Conservation (phyloP, 2,329 filamentous ascomycete species). For the Colletotrichum sp. region DNA sequence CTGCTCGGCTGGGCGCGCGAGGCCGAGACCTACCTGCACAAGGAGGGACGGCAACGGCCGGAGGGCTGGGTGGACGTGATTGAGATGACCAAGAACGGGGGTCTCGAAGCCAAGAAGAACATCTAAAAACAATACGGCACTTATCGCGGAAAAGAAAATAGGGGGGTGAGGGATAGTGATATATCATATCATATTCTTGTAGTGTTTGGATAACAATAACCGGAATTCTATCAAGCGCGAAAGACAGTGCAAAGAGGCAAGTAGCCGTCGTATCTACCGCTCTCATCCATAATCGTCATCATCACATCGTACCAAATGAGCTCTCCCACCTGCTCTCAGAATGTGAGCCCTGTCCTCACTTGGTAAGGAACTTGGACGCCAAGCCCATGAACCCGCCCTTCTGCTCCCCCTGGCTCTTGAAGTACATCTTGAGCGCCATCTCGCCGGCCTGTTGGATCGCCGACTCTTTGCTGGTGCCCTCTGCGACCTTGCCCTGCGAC, state of each 20-base stretch:
- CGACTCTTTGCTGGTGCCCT: slow-evolving; percentile 77
- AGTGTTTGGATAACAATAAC: neutral
- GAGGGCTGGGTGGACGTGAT: slow-evolving; percentile 65
- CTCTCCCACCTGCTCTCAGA: neutral
- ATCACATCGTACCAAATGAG: neutral
- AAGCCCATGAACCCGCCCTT: slow-evolving; percentile 55
- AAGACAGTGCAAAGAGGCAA: neutral
- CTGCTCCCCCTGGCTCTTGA: slow-evolving; percentile 73
- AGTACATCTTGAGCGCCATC: slow-evolving; percentile 89
- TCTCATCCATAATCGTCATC: neutral
- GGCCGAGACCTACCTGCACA: slow-evolving; percentile 59
- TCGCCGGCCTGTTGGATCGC: slow-evolving; percentile 81
- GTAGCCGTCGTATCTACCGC: neutral
- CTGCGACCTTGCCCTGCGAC: slow-evolving; percentile 55
- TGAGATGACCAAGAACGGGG: slow-evolving; percentile 30
- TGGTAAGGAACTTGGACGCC: slow-evolving; percentile 50
- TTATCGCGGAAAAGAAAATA: neutral
- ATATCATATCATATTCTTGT: neutral
- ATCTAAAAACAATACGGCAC: neutral
- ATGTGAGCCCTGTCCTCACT: neutral
- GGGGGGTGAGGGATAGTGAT: neutral
- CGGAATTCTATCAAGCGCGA: neutral
- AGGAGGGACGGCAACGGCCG: slow-evolving; percentile 55
- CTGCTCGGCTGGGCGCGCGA: slow-evolving; percentile 65
- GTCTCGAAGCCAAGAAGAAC: slow-evolving; percentile 17